Evolutionary conservation across 441 rosid genomes (phyloP).

Genomic region (Corymbia calophylla): DNA sequence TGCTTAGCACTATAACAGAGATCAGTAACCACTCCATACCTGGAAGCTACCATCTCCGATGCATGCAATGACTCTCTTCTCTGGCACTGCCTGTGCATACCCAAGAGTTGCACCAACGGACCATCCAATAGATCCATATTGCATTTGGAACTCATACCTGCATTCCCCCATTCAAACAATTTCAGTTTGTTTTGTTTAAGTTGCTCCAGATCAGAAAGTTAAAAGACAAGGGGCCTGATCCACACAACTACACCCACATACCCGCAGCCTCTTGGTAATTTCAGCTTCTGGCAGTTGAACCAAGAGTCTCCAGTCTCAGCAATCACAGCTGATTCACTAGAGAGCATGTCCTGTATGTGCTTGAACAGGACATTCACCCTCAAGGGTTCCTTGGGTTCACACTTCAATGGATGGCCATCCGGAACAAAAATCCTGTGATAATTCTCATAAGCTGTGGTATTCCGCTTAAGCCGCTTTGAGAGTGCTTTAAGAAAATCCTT

Average conservation of each 20-base stretch:
- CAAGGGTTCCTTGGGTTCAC: constrained; percentile 9
- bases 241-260: not conserved
- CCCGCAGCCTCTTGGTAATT: constrained; percentile 12
- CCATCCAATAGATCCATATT: constrained; percentile 13
- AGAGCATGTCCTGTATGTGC: constrained; percentile 10
- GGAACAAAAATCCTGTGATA: constrained; percentile 9
- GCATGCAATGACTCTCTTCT: constrained; percentile 11
- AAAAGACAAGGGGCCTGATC: not conserved
- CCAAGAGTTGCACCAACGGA: constrained; percentile 7
- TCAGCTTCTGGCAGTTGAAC: constrained; percentile 13
- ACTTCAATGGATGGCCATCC: not conserved
- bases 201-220: not conserved
- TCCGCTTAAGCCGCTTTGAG: not conserved
- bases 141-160: constrained; percentile 18
- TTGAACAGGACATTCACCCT: constrained; percentile 10
- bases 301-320: constrained; percentile 17
- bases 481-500: constrained; percentile 8
- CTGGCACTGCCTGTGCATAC: constrained; percentile 10
- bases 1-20: not conserved
- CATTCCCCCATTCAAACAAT: not conserved
- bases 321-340: constrained; percentile 10
- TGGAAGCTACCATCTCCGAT: constrained; percentile 15
- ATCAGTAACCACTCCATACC: not conserved
- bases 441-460: constrained; percentile 8
- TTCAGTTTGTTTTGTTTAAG: not conserved